These are phyloP conservation scores for Psophocarpus tetragonolobus DNA, from an alignment of 306 rosid species.

Conservation along the genomic window DNA sequence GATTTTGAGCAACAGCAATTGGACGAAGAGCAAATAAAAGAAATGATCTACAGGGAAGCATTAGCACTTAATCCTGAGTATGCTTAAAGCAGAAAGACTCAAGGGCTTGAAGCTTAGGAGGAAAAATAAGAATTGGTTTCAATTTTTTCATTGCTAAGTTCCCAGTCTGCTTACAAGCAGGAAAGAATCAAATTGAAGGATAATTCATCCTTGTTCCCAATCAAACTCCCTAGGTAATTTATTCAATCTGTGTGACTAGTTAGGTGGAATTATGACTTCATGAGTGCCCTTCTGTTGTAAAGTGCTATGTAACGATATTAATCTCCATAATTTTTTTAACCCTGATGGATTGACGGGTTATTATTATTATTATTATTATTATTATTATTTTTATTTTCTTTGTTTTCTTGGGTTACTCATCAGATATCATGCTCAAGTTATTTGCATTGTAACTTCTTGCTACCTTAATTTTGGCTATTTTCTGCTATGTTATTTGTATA, in stretches of 20 bases:
- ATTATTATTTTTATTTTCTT: not conserved
- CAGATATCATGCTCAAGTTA: conserved; percentile 35
- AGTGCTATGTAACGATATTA: conserved; percentile 38
- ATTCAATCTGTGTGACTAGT: conserved; percentile 35
- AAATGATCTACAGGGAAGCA: conserved; percentile 91
- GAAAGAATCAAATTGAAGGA: conserved; percentile 21
- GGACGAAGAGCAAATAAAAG: conserved; percentile 93
- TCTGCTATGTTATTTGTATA: conserved; percentile 33
- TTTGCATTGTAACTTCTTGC: conserved; percentile 41
- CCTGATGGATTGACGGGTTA: conserved; percentile 29
- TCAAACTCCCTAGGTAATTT: conserved; percentile 26
- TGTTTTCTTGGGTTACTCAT: conserved; percentile 25
- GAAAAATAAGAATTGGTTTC: not conserved
- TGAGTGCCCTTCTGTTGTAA: conserved; percentile 42
- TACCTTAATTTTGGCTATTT: conserved; percentile 30
- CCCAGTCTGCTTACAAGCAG: conserved; percentile 25
- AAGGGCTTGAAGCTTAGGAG: conserved; percentile 9
- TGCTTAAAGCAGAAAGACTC: conserved; percentile 44
- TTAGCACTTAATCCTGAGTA: conserved; percentile 76
- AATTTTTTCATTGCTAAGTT: conserved; percentile 33
- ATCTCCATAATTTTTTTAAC: conserved; percentile 26
- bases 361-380: conserved; percentile 14
- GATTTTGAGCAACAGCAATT: conserved; percentile 82
- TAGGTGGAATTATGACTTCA: conserved; percentile 32
- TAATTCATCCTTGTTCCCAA: conserved; percentile 24